A percentile compares a stretch with the other conserved stretches of the same genome.
These are phyloP conservation scores for Cyberlindnera amylophila DNA, from an alignment of 805 yeast species.

Conservation along the genomic window DNA sequence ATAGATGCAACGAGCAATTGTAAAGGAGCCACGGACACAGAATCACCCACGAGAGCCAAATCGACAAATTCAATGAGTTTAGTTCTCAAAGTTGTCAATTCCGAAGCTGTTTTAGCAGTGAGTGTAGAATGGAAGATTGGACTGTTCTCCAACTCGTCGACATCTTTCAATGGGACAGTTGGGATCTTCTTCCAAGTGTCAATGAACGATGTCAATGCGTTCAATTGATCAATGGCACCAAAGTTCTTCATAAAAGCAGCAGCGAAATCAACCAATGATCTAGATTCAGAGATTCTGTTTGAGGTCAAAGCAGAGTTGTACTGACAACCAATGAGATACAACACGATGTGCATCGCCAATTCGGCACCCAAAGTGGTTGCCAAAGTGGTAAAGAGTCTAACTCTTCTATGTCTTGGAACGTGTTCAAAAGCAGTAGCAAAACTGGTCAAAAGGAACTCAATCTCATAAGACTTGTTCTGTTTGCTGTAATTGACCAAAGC, in stretches of 20 bases:
- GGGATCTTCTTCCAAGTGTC: conserved; percentile 48
- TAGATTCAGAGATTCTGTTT: conserved; percentile 63
- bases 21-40: conserved; percentile 40
- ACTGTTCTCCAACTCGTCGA: conserved; percentile 41
- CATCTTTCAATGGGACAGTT: conserved; percentile 21
- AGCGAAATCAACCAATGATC: conserved; percentile 66
- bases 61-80: conserved; percentile 56
- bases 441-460: conserved; percentile 80
- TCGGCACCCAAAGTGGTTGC: conserved; percentile 70
- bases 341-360: conserved; percentile 62
- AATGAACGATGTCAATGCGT: conserved; percentile 48
- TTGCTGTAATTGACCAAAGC: conserved; percentile 60
- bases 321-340: conserved; percentile 80
- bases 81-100: conserved; percentile 44
- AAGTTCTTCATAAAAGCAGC: conserved; percentile 67
- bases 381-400: conserved; percentile 73
- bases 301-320: conserved; percentile 51
- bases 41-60: conserved; percentile 33
- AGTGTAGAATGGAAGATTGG: conserved; percentile 63
- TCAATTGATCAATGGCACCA: conserved; percentile 61
- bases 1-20: conserved; percentile 51
- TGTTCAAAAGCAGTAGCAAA: conserved; percentile 94
- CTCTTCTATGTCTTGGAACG: conserved; percentile 95
- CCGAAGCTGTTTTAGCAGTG: conserved; percentile 45
- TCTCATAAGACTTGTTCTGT: conserved; percentile 51